Percentiles rank a stretch among this genome's conserved stretches.
These are phyloP conservation scores for Zygotorulaspora danielsina DNA, from an alignment of 805 yeast species.

Conservation along the genomic window DNA sequence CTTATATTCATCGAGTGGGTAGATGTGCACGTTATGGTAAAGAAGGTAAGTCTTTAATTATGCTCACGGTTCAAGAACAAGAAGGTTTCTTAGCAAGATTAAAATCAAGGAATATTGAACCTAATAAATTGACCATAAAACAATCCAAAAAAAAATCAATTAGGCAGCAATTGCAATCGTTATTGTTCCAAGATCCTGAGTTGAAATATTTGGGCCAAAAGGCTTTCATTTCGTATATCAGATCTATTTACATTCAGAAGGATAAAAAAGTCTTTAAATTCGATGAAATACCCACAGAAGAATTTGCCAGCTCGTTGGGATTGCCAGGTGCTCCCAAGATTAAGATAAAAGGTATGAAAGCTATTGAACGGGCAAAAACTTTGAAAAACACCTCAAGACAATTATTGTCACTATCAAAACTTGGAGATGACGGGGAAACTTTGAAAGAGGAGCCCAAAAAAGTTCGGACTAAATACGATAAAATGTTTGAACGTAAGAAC, in stretches of 20 bases:
- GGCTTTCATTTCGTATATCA: slow-evolving; percentile 87
- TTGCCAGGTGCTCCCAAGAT: slow-evolving; percentile 95
- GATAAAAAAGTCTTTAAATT: slow-evolving; percentile 83
- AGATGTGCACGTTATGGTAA: slow-evolving; percentile 86
- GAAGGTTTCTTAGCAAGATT: slow-evolving; percentile 67
- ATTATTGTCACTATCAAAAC: slow-evolving; percentile 51
- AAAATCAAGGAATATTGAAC: slow-evolving; percentile 58
- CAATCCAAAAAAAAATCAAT: slow-evolving; percentile 68
- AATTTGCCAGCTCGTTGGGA: slow-evolving; percentile 82
- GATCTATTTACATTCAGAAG: slow-evolving; percentile 78
- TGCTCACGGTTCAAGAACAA: slow-evolving; percentile 82
- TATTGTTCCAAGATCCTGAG: slow-evolving; percentile 88
- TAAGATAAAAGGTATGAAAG: slow-evolving; percentile 54
- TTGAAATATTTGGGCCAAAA: slow-evolving; percentile 91
- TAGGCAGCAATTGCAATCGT: slow-evolving; percentile 76
- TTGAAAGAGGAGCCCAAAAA: slow-evolving; percentile 34
- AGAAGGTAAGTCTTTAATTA: slow-evolving; percentile 72
- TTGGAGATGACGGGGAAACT: slow-evolving; percentile 62
- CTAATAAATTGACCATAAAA: slow-evolving; percentile 69
- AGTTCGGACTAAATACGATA: slow-evolving; percentile 83
- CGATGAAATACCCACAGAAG: slow-evolving; percentile 72
- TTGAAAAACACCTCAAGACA: slow-evolving; percentile 78
- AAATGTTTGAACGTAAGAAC: slow-evolving; percentile 92
- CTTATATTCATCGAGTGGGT: slow-evolving; percentile 89
- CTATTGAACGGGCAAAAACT: slow-evolving; percentile 51